phyloP scores from a whole-genome alignment of 1,139 yeast species.

The Taiozyma sp. region DNA sequence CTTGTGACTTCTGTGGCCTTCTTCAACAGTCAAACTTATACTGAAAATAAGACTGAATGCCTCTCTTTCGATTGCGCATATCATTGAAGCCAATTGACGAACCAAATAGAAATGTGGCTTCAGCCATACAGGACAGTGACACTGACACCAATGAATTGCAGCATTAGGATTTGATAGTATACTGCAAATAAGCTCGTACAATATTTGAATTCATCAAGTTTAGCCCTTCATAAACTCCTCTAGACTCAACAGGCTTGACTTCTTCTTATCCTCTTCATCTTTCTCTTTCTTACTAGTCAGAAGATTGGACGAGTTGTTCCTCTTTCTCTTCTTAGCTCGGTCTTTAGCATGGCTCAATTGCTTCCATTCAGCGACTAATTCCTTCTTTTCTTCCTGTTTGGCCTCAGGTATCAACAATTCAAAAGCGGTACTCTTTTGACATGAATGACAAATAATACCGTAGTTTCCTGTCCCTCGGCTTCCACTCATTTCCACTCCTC shows the following conservation, averaged over 20 bases:
- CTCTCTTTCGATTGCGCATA: no score
- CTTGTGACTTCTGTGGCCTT: no score
- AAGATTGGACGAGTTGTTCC: constrained; percentile 29
- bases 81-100: no score
- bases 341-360: constrained; percentile 29
- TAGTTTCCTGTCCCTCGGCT: constrained; percentile 21
- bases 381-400: constrained; percentile 1
- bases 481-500: constrained; percentile 7
- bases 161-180: no score
- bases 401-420: constrained; percentile 6
- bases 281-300: constrained; percentile 39
- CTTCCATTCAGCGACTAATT: constrained; percentile 25
- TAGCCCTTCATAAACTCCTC: constrained; percentile 41
- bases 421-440: constrained; percentile 22
- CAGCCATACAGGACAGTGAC: no score
- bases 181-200: not conserved
- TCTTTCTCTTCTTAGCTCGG: constrained; percentile 32
- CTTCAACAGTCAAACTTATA: no score
- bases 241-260: constrained; percentile 33
- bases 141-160: no score
- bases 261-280: constrained; percentile 29
- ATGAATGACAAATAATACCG: constrained; percentile 29
- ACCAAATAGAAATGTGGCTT: no score
- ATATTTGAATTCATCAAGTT: not conserved
- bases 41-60: no score